Evolutionary conservation across 352 stramenopile species (phyloP).

Genomic region (Phytophthora colocasiae): DNA sequence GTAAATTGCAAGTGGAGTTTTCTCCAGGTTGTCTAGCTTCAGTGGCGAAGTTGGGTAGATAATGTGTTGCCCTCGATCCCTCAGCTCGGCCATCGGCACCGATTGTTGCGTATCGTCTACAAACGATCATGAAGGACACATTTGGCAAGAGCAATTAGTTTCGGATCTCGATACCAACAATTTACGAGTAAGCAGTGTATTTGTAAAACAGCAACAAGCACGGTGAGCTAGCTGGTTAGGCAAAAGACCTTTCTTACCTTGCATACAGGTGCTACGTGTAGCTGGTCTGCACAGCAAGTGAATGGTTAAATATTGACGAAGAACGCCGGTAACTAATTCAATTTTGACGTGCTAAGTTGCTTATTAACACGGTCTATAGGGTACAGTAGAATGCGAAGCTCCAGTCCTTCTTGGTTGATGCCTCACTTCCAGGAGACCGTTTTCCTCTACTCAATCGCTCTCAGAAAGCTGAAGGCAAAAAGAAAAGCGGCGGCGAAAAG

Average conservation of each 20-base stretch:
- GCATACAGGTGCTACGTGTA: constrained; percentile 10
- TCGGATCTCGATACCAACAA: not conserved
- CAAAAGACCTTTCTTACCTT: constrained; percentile 1
- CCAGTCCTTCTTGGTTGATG: constrained; percentile 78
- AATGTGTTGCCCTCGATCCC: no score
- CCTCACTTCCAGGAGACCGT: constrained; percentile 70
- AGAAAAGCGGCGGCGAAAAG: constrained; percentile 54
- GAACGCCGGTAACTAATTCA: constrained; percentile 20
- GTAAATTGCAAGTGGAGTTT: no score
- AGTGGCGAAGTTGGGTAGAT: no score
- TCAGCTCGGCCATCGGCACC: no score
- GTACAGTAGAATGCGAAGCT: constrained; percentile 67
- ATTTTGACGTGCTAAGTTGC: no score
- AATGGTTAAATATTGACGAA: constrained; percentile 67
- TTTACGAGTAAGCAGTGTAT: constrained; percentile 21
- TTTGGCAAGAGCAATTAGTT: not conserved
- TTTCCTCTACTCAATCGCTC: constrained; percentile 80
- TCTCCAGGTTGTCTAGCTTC: no score
- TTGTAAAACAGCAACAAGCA: constrained; percentile 39
- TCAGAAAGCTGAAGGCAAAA: constrained; percentile 75
- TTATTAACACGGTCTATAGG: no score
- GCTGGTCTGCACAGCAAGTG: constrained; percentile 9
- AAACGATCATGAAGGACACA: no score
- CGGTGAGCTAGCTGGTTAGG: constrained; percentile 1
- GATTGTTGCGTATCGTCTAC: no score